Conservation (phyloP, 108 stramenopile genomes). For the Nitzschia putrida region DNA sequence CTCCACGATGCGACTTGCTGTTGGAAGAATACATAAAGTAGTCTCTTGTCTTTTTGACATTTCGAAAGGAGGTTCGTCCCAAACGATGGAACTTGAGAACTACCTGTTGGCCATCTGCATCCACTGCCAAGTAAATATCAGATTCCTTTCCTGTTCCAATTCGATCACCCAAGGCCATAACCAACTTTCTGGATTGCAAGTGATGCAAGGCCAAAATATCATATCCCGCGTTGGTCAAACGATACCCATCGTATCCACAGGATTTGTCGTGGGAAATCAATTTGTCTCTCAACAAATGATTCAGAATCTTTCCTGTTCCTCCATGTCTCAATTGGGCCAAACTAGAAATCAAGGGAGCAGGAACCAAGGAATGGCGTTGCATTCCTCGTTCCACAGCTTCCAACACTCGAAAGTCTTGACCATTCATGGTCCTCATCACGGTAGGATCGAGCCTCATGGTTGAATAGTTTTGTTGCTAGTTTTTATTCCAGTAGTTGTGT, state of each 20-base stretch:
- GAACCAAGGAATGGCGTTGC: slow-evolving; percentile 93
- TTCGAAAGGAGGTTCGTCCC: slow-evolving; percentile 95
- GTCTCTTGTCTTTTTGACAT: slow-evolving; percentile 97
- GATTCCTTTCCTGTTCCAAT: slow-evolving; percentile 99
- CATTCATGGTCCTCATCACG: slow-evolving; percentile 84
- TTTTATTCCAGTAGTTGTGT: not conserved
- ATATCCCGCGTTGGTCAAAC: slow-evolving; percentile 94
- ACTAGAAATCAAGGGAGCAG: slow-evolving; percentile 82
- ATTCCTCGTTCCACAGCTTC: slow-evolving; percentile 97
- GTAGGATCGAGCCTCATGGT: slow-evolving; percentile 89
- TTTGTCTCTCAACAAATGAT: slow-evolving; percentile 89
- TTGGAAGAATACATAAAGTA: slow-evolving; percentile 84
- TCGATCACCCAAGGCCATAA: slow-evolving; percentile 89
- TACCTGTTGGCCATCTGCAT: slow-evolving; percentile 75
- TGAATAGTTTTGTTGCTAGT: not conserved
- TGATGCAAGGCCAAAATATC: slow-evolving; percentile 94
- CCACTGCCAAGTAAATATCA: slow-evolving; percentile 80
- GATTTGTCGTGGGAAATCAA: slow-evolving; percentile 90
- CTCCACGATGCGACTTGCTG: slow-evolving; percentile 21
- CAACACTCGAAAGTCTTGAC: slow-evolving; percentile 92
- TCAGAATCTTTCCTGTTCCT: slow-evolving; percentile 89
- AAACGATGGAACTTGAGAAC: slow-evolving; percentile 98
- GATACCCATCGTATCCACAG: slow-evolving; percentile 94
- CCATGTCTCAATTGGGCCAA: slow-evolving; percentile 94
- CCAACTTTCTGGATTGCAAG: slow-evolving; percentile 75